A percentile compares a stretch with the other conserved stretches of the same genome.
phyloP scores from a whole-genome alignment of 345 rosid species.

The Cardamine resedifolia region DNA sequence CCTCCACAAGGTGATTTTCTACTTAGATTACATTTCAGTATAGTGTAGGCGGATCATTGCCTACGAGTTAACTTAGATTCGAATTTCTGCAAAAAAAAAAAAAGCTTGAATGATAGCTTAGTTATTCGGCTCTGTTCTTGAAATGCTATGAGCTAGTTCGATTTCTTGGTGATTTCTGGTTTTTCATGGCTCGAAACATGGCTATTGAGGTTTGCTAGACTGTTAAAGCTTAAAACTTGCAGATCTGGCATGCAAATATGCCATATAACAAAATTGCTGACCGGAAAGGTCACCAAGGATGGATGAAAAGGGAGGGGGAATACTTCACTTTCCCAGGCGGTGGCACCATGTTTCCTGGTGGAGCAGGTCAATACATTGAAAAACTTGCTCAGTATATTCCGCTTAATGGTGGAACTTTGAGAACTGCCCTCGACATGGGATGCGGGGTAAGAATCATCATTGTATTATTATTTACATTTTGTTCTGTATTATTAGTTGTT shows the following conservation, averaged over 20 bases:
- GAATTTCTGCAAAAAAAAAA: too few species aligned
- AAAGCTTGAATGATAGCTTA: background rate
- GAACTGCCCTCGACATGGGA: constrained; percentile 99
- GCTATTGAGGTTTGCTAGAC: background rate
- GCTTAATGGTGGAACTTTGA: constrained; percentile 57
- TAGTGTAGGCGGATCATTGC: background rate
- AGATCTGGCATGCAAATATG: constrained; percentile 98
- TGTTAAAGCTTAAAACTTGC: constrained; percentile 4
- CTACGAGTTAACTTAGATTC: background rate
- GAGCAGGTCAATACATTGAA: constrained; percentile 81
- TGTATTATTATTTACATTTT: background rate
- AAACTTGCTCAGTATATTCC: constrained; percentile 87
- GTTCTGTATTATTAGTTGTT: background rate
- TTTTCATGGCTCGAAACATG: background rate
- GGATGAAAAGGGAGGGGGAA: constrained; percentile 92
- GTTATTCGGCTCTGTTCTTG: background rate
- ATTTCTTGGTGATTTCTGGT: background rate
- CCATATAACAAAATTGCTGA: constrained; percentile 93
- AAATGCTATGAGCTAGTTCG: background rate
- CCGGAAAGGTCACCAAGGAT: constrained; percentile 98
- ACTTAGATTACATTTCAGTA: background rate
- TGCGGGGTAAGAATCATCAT: constrained; percentile 64
- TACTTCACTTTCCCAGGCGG: constrained; percentile 95
- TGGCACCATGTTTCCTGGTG: constrained; percentile 98
- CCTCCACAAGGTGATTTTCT: constrained; percentile 65